Evolutionary conservation across 2,329 filamentous ascomycete species (phyloP).

Genomic region (Clonostachys solani): DNA sequence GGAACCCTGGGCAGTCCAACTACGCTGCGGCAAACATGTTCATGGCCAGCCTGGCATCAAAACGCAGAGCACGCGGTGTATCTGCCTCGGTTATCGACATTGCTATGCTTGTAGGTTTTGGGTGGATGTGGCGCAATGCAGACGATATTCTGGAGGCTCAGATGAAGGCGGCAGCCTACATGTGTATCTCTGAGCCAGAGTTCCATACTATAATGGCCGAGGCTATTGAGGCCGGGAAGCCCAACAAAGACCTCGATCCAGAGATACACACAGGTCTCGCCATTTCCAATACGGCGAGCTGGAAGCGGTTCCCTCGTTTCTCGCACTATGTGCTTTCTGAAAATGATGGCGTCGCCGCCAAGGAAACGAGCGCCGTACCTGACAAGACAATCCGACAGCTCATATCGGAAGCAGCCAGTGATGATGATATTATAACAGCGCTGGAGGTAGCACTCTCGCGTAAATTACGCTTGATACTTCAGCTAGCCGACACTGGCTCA

Average conservation of each 20-base stretch:
- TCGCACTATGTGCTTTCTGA: no score
- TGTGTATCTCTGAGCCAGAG: slow-evolving; percentile 19
- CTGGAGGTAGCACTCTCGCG: not conserved
- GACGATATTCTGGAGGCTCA: slow-evolving; percentile 5
- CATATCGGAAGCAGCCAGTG: not conserved
- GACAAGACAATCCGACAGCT: not conserved
- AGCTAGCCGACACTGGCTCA: not conserved
- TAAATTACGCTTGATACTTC: not conserved
- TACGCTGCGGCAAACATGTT: slow-evolving; percentile 41
- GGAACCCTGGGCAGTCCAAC: slow-evolving; percentile 31
- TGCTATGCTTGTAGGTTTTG: slow-evolving; percentile 28
- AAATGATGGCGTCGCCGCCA: not conserved
- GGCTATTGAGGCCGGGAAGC: slow-evolving; percentile 13
- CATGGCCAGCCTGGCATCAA: slow-evolving; percentile 27
- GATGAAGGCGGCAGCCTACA: slow-evolving; percentile 10
- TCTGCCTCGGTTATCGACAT: slow-evolving; percentile 33
- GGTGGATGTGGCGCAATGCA: slow-evolving; percentile 25
- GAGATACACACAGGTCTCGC: not conserved
- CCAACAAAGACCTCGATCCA: not conserved
- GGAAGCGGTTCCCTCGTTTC: no score
- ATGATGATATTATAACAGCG: not conserved
- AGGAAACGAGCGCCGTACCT: not conserved
- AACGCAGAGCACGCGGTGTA: slow-evolving; percentile 24
- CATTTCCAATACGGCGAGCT: not conserved
- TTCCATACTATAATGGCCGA: slow-evolving; percentile 20